Conservation (phyloP, 495 filamentous ascomycete species). For the Parathielavia appendiculata region DNA sequence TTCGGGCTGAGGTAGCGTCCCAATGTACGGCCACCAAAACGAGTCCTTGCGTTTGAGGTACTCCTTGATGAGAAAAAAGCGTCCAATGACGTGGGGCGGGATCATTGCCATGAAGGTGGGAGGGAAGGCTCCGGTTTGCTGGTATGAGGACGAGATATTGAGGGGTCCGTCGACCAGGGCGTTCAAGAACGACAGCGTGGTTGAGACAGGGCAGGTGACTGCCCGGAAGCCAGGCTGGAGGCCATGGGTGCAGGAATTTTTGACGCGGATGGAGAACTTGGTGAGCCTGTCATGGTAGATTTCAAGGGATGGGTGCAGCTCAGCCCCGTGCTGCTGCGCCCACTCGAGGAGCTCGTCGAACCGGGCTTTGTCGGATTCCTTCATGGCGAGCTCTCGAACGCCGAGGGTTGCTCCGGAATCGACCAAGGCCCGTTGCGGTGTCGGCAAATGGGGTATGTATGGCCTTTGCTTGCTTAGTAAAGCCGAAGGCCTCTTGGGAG, state of each 20-base stretch:
- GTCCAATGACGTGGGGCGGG: constrained; percentile 44
- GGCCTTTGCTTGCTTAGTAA: no score
- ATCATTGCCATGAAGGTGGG: constrained; percentile 32
- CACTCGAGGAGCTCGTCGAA: constrained; percentile 29
- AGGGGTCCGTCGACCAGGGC: constrained; percentile 34
- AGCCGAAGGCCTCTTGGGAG: no score
- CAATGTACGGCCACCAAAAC: constrained; percentile 49
- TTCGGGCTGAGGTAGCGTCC: constrained; percentile 46
- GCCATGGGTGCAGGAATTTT: constrained; percentile 16
- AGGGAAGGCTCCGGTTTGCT: constrained; percentile 30
- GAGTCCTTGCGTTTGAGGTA: constrained; percentile 44
- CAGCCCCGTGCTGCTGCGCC: constrained; percentile 35
- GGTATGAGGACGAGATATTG: background rate
- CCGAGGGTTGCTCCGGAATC: background rate
- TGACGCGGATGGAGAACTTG: constrained; percentile 42
- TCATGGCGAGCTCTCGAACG: constrained; percentile 18
- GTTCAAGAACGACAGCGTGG: constrained; percentile 44
- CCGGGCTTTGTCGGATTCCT: constrained; percentile 17
- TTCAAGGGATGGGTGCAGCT: constrained; percentile 40
- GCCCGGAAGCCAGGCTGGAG: constrained; percentile 30
- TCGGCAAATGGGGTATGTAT: no score
- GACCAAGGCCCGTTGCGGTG: no score
- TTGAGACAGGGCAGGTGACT: constrained; percentile 36
- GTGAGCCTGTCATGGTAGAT: constrained; percentile 42
- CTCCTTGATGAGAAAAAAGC: constrained; percentile 46